Conservation (phyloP, 164 flowering plant species). For the Kalanchoe fedtschenkoi region DNA sequence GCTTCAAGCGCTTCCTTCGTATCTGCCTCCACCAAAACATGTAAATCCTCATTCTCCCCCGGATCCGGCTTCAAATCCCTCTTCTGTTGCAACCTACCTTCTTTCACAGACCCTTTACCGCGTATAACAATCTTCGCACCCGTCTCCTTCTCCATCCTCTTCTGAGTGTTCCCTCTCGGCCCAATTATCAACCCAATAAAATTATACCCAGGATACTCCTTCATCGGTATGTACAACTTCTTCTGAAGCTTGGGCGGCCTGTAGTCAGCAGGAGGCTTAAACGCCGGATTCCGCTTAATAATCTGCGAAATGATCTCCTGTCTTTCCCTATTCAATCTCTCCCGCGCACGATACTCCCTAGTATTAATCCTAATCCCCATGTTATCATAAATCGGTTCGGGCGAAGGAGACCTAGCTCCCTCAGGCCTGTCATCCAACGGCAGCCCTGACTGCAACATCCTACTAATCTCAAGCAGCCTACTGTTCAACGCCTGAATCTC, state of each 20-base stretch:
- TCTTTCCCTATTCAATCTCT: constrained; percentile 66
- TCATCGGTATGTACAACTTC: constrained; percentile 93
- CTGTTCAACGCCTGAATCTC: constrained; percentile 74
- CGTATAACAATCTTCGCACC: constrained; percentile 93
- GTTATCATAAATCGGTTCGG: constrained; percentile 88
- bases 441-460: constrained; percentile 61
- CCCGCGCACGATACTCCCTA: constrained; percentile 82
- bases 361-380: constrained; percentile 90
- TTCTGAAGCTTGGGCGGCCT: constrained; percentile 88
- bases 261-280: constrained; percentile 90
- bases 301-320: constrained; percentile 75
- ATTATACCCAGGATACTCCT: constrained; percentile 91
- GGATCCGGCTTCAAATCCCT: constrained; percentile 74
- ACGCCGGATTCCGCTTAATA: constrained; percentile 71
- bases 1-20: constrained; percentile 84
- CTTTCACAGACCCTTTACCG: constrained; percentile 89
- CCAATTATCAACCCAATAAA: constrained; percentile 92
- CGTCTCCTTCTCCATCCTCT: constrained; percentile 90
- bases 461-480: constrained; percentile 67
- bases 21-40: constrained; percentile 92
- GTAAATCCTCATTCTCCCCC: constrained; percentile 87
- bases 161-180: constrained; percentile 97
- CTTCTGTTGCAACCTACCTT: constrained; percentile 84
- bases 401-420: constrained; percentile 85
- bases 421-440: constrained; percentile 87